Conservation (phyloP, 2,329 filamentous ascomycete species). For the Aspergillus aculeatus region DNA sequence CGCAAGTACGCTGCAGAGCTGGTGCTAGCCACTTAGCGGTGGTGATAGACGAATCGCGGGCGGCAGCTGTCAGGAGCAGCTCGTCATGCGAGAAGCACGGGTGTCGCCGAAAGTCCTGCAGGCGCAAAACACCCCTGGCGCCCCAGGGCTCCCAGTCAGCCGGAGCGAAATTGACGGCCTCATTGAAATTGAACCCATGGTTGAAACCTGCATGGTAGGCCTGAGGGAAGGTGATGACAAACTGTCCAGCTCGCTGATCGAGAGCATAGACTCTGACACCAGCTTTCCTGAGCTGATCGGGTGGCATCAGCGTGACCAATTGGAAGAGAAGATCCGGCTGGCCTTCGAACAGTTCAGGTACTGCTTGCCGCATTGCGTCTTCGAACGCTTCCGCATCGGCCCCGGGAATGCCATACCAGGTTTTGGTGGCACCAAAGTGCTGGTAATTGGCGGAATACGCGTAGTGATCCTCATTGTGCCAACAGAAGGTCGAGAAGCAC, state of each 20-base stretch:
- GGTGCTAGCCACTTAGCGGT: constrained; percentile 94
- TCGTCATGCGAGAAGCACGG: constrained; percentile 98
- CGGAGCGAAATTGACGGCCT: constrained; percentile 97
- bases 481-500: constrained; percentile 99
- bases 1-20: constrained; percentile 74
- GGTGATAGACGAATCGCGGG: constrained; percentile 75
- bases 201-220: constrained; percentile 98
- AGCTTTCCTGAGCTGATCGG: constrained; percentile 87
- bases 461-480: constrained; percentile 99
- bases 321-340: constrained; percentile 96
- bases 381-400: constrained; percentile 95
- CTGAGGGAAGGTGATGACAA: constrained; percentile 94
- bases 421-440: constrained; percentile 96
- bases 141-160: constrained; percentile 93
- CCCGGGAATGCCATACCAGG: constrained; percentile 96
- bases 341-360: constrained; percentile 94
- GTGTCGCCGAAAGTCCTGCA: constrained; percentile 84
- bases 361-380: constrained; percentile 88
- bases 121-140: constrained; percentile 76
- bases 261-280: constrained; percentile 90
- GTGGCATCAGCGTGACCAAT: constrained; percentile 90
- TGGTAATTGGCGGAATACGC: constrained; percentile 98
- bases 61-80: constrained; percentile 83
- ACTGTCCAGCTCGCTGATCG: constrained; percentile 93
- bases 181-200: constrained; percentile 98